Conservation (phyloP, 2,329 filamentous ascomycete species). For the Aphanoascus verrucosus region DNA sequence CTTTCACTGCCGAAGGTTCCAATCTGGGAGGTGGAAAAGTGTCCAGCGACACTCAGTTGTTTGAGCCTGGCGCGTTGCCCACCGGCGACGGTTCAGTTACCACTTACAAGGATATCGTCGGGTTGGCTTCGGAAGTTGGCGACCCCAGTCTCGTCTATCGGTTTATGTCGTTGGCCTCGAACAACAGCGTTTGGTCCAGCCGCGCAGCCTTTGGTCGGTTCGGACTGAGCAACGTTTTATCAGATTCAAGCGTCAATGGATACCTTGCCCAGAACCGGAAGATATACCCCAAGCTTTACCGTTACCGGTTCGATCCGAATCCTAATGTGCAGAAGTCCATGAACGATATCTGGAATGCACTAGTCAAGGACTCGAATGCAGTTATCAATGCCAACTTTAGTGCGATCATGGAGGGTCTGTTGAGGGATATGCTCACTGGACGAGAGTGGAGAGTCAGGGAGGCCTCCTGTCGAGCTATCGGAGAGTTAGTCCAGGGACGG, state of each 20-base stretch:
- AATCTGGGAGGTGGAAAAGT: conserved; percentile 65
- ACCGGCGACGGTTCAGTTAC: conserved; percentile 87
- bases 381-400: conserved; percentile 77
- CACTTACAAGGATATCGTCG: conserved; percentile 96
- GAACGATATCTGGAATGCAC: conserved; percentile 92
- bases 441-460: conserved; percentile 90
- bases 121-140: conserved; percentile 86
- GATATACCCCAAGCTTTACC: conserved; percentile 86
- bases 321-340: conserved; percentile 86
- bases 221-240: conserved; percentile 81
- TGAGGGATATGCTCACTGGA: conserved; percentile 67
- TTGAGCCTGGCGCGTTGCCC: conserved; percentile 79
- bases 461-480: conserved; percentile 81
- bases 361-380: conserved; percentile 76
- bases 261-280: conserved; percentile 75
- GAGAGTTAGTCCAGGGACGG: conserved; percentile 74
- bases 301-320: conserved; percentile 93
- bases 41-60: conserved; percentile 80
- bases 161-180: conserved; percentile 94
- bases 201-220: conserved; percentile 91
- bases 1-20: conserved; percentile 60
- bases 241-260: conserved; percentile 60
- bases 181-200: conserved; percentile 96
- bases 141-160: conserved; percentile 95
- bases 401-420: conserved; percentile 73